A percentile compares a stretch with the other conserved stretches of the same genome.
phyloP scores from a whole-genome alignment of 768 basidiomycete genomes.

The Leucosporidium scottii region DNA sequence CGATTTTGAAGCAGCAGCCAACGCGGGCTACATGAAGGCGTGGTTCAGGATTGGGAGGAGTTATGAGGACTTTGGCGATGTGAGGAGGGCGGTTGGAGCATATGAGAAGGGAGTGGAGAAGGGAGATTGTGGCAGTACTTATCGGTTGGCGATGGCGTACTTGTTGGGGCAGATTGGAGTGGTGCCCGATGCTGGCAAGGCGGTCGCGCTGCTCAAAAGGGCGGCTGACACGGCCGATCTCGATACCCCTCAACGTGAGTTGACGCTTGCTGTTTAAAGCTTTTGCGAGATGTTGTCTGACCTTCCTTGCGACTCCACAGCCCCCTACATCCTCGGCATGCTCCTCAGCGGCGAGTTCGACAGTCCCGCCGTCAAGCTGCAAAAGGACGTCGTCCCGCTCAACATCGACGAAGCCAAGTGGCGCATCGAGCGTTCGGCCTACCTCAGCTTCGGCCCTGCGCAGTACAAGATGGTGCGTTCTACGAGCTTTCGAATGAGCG shows the following conservation, averaged over 20 bases:
- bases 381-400: slow-evolving; percentile 46
- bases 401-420: slow-evolving; percentile 59
- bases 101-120: slow-evolving; percentile 73
- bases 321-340: slow-evolving; percentile 68
- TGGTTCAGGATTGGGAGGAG: slow-evolving; percentile 91
- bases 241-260: slow-evolving; percentile 74
- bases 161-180: slow-evolving; percentile 78
- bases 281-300: background rate
- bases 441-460: slow-evolving; percentile 66
- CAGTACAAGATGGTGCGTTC: slow-evolving; percentile 66
- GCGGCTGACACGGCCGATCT: slow-evolving; percentile 69
- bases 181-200: slow-evolving; percentile 50
- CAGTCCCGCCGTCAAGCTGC: slow-evolving; percentile 53
- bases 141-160: slow-evolving; percentile 88
- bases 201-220: slow-evolving; percentile 63
- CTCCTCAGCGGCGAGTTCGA: slow-evolving; percentile 77
- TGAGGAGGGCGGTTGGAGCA: slow-evolving; percentile 66
- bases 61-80: slow-evolving; percentile 77
- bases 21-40: slow-evolving; percentile 65
- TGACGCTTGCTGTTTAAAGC: slow-evolving; percentile 24
- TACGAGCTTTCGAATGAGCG: background rate
- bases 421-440: slow-evolving; percentile 74
- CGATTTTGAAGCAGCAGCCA: slow-evolving; percentile 77
- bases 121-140: slow-evolving; percentile 70
- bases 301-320: background rate